Base-by-base conservation (phyloP, 306 rosid genomes). In the Sphenostylis stenocarpa region DNA sequence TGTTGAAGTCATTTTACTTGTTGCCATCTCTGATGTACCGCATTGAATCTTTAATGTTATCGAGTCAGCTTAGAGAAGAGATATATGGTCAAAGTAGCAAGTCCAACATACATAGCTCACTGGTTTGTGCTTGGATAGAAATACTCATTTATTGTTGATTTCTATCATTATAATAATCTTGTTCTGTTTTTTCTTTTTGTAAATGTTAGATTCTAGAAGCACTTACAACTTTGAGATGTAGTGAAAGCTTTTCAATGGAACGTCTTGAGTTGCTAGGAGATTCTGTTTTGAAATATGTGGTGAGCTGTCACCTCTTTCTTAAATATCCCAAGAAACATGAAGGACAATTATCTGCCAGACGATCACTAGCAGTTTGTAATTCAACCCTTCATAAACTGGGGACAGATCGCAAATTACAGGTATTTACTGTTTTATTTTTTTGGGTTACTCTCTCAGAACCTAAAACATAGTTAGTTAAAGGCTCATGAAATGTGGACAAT, bases 231-330 rank as follows among this genome's bases (percentile, higher is more conserved):
- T 76, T 91, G 24, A 87, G 97, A 87, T 90, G 95, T 67, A 73
- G 80, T 60, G 97, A 95, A 83, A 88, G 52, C 1, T 87, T 91
- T 79, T 92, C 97, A 41, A 86, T 95, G 93, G 99, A 95, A 86
- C 97, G 99, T 44, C 88, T 92, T 80, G 99, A 95, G 84, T 85
- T 95, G 80, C 99, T 92, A 20, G 99, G 99, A 39, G 99, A 95
- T 85, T 95, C 99, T 9, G 88, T 92, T 77, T 80, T 95, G 67
- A 95, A 95, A 83, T 95, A 90, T 80, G 88, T 71, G 15, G 90
- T 91, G 58, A 85, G 99, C 78, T 92, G 97, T 83, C 89, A 91
- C 64, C 92, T 89, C 67, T 95, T 85, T 88, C 94, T 92, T 39
- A 89, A 95, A 36, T 82, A 87, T 83, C 93, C 96, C 26, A 70